Percentiles rank a stretch among this genome's conserved stretches.
Evolutionary conservation across 768 basidiomycete genomes (phyloP).

Genomic region (Lepiota venenata): DNA sequence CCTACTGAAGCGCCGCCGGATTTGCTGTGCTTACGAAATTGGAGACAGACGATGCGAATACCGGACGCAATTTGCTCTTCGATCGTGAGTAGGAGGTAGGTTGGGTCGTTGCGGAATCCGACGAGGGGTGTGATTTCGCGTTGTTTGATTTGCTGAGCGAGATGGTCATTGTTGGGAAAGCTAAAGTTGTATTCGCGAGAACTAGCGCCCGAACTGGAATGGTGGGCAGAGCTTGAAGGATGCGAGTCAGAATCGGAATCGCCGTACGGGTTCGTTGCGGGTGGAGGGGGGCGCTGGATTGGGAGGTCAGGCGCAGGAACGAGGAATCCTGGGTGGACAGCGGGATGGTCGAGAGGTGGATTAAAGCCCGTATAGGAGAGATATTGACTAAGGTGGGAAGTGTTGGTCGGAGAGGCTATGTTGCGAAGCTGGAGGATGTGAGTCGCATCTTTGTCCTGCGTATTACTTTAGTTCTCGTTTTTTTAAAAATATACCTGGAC

Average conservation of each 20-base stretch:
- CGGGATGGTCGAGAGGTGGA: constrained; percentile 1
- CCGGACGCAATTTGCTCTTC: constrained; percentile 11
- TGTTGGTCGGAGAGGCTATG: constrained; percentile 11
- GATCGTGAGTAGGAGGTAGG: constrained; percentile 5
- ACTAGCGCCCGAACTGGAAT: background rate
- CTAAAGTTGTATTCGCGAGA: no score
- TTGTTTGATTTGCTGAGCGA: background rate
- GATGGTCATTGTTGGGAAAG: background rate
- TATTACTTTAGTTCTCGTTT: background rate
- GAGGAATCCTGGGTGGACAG: background rate
- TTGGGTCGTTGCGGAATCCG: constrained; percentile 7
- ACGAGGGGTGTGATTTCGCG: constrained; percentile 8
- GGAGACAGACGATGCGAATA: constrained; percentile 6
- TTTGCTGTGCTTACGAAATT: background rate
- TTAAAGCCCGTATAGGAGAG: constrained; percentile 10
- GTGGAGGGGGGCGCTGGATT: background rate
- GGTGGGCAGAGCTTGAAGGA: background rate
- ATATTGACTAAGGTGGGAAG: constrained; percentile 12
- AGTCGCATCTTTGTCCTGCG: constrained; percentile 11
- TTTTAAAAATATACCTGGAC: background rate
- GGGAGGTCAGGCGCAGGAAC: background rate
- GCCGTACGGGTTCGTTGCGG: background rate
- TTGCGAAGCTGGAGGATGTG: constrained; percentile 12
- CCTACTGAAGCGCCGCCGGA: no score
- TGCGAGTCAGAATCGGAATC: background rate